Evolutionary conservation across 352 stramenopile species (phyloP).

Genomic region (Phytopythium boreale): DNA sequence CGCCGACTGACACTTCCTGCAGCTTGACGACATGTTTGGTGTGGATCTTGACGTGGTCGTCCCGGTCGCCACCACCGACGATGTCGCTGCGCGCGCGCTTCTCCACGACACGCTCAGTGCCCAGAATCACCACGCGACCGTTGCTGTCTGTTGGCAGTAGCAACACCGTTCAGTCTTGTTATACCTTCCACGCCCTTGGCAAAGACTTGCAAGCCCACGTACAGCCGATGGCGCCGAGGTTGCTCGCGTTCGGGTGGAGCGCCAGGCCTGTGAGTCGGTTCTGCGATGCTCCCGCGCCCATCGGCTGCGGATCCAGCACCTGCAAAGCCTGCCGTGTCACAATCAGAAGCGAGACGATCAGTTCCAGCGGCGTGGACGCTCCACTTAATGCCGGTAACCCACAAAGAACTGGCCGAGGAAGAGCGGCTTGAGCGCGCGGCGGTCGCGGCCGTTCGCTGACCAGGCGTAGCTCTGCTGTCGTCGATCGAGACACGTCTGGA

Average conservation of each 20-base stretch:
- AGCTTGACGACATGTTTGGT: not conserved
- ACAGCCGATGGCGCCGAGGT: conserved; percentile 40
- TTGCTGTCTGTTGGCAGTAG: conserved; percentile 15
- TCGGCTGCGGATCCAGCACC: conserved; percentile 19
- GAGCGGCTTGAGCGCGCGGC: conserved; percentile 19
- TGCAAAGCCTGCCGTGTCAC: conserved; percentile 19
- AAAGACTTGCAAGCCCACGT: not conserved
- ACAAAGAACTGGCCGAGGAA: conserved; percentile 11
- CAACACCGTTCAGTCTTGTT: not conserved
- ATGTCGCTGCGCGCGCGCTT: not conserved
- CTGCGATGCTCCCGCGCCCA: not conserved
- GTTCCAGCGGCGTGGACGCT: not conserved
- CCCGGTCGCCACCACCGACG: not conserved
- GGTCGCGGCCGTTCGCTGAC: conserved; percentile 24
- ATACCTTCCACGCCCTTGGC: not conserved
- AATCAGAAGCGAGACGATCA: not conserved
- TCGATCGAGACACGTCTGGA: conserved; percentile 18
- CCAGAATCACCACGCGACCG: conserved; percentile 20
- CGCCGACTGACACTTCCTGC: not conserved
- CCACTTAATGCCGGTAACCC: not conserved
- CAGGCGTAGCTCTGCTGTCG: conserved; percentile 33
- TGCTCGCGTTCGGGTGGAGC: conserved; percentile 19
- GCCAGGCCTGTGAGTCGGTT: conserved; percentile 30
- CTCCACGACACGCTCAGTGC: conserved; percentile 6
- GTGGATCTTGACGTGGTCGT: not conserved